These are phyloP conservation scores for Starmerella stellata DNA, from an alignment of 805 yeast genomes.

Conservation along the genomic window DNA sequence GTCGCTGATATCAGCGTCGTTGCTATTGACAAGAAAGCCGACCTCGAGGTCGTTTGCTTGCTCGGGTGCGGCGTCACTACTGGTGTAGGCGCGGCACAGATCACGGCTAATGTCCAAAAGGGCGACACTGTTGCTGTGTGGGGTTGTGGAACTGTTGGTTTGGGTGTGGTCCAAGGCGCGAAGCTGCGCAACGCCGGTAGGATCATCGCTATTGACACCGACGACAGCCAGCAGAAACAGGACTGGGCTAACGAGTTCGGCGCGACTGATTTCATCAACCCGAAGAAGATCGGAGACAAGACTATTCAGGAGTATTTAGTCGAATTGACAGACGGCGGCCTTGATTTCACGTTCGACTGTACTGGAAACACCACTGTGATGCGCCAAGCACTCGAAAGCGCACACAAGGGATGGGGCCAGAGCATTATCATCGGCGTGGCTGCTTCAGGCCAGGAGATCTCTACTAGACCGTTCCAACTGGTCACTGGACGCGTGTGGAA, in stretches of 20 bases:
- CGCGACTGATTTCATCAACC: conserved; percentile 88
- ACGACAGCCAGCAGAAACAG: conserved; percentile 68
- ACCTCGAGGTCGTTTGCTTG: conserved; percentile 71
- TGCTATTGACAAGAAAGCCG: conserved; percentile 70
- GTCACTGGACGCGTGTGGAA: conserved; percentile 98
- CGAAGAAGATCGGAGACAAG: conserved; percentile 45
- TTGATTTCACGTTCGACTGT: conserved; percentile 92
- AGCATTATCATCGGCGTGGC: conserved; percentile 95
- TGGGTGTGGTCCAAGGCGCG: conserved; percentile 93
- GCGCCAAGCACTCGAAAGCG: conserved; percentile 91
- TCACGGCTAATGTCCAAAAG: conserved; percentile 74
- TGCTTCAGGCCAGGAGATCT: conserved; percentile 90
- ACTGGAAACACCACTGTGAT: conserved; percentile 91
- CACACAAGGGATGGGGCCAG: conserved; percentile 98
- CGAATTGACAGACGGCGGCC: conserved; percentile 91
- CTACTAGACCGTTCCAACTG: conserved; percentile 96
- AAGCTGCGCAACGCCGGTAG: conserved; percentile 61
- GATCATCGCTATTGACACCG: conserved; percentile 68
- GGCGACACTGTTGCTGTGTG: conserved; percentile 93
- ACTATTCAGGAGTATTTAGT: conserved; percentile 56
- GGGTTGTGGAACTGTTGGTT: conserved; percentile 96
- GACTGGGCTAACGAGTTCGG: conserved; percentile 80
- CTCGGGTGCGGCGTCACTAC: conserved; percentile 98
- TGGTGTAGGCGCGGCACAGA: conserved; percentile 93
- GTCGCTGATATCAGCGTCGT: conserved; percentile 95